A percentile compares a stretch with the other conserved stretches of the same genome.
These are phyloP conservation scores for Adenanthera pavonina DNA, from an alignment of 306 rosid genomes.

Conservation along the genomic window DNA sequence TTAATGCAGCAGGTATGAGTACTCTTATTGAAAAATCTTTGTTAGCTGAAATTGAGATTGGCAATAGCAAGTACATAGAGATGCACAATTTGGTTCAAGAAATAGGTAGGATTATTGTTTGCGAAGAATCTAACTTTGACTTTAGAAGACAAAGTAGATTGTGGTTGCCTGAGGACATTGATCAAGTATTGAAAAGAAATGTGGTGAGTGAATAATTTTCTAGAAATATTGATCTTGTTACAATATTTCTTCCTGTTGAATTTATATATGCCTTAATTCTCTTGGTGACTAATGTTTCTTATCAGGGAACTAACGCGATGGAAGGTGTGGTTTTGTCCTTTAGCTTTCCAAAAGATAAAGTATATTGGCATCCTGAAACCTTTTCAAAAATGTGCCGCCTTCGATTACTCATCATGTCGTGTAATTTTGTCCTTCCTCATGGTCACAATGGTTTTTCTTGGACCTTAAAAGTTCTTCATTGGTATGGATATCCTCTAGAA, in stretches of 20 bases:
- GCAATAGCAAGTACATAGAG: not conserved
- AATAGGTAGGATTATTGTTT: conserved; percentile 43
- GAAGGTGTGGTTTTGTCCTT: conserved; percentile 11
- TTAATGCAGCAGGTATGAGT: too few species aligned
- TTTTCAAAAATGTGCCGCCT: conserved; percentile 31
- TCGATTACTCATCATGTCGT: conserved; percentile 21
- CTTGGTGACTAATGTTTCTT: not conserved
- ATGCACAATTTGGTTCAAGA: conserved; percentile 48
- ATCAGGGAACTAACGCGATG: conserved; percentile 17
- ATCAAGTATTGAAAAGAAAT: conserved; percentile 19
- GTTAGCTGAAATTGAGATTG: too few species aligned
- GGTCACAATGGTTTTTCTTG: not conserved
- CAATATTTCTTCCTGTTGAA: not conserved
- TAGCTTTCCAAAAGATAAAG: not conserved
- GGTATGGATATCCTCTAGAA: not conserved
- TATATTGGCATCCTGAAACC: not conserved
- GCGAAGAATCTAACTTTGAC: not conserved
- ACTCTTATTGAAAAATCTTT: too few species aligned
- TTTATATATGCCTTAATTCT: not conserved
- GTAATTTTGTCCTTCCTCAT: not conserved
- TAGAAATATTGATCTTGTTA: not conserved
- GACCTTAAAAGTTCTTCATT: not conserved
- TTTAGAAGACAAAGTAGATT: conserved; percentile 35
- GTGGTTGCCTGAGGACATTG: conserved; percentile 40
- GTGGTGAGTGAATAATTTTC: conserved; percentile 8